Conservation (phyloP, 106 monocot genomes). For the Posidonia australis region DNA sequence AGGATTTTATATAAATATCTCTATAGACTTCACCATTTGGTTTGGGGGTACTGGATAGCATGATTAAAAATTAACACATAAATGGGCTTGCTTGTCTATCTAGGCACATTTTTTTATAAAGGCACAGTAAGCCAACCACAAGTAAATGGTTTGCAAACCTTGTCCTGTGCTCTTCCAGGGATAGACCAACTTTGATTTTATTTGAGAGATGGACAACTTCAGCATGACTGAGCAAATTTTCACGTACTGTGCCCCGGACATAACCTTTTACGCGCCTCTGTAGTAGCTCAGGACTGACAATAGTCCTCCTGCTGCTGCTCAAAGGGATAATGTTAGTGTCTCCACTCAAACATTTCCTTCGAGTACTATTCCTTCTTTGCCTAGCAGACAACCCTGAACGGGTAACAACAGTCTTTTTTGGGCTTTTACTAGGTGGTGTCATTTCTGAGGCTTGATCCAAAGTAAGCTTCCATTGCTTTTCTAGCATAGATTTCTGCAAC, state of each 20-base stretch:
- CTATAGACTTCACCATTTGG: too few species aligned
- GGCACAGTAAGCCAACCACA: too few species aligned
- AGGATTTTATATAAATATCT: too few species aligned
- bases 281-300: conserved; percentile 10
- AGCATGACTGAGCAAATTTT: conserved; percentile 22
- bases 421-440: conserved; percentile 14
- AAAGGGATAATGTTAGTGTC: background rate
- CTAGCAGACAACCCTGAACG: conserved; percentile 70
- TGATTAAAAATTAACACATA: too few species aligned
- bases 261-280: conserved; percentile 14
- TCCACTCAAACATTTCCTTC: conserved; percentile 17
- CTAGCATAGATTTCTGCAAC: conserved; percentile 89
- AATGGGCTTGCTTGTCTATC: too few species aligned
- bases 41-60: too few species aligned
- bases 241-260: conserved; percentile 15
- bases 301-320: background rate
- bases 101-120: too few species aligned
- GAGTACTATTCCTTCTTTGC: conserved; percentile 37
- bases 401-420: conserved; percentile 20
- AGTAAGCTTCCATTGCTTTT: conserved; percentile 91
- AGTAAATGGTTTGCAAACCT: conserved; percentile 8
- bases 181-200: conserved; percentile 22
- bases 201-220: conserved; percentile 22
- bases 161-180: conserved; percentile 21
- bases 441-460: conserved; percentile 20